Base-by-base conservation (phyloP, 1,139 yeast genomes). In the Debaryomyces coudertii region DNA sequence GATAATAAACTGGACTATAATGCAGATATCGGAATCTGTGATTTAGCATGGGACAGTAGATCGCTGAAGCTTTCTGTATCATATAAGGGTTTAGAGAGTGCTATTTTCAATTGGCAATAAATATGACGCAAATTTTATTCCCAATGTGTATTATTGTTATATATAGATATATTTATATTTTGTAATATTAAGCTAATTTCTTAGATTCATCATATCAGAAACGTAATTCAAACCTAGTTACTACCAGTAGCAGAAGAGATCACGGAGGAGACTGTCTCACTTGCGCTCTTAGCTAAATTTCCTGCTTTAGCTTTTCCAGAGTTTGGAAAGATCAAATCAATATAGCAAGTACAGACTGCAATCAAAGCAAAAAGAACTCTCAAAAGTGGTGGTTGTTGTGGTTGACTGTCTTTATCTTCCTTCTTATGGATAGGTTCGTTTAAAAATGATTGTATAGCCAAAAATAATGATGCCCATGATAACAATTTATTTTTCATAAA, bases 391-490 rank as follows among this genome's bases (percentile, higher is more conserved):
- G 82, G 79, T 47, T 67, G 65, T 9, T 62, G 53, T n/a, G n/a
- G n/a, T 12, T 63, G 56, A 11, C 63, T 60, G 15, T 57, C 61
- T 39, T 61, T 61, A 12, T 54, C 54, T 44, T 59, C 56, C 31
- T 66, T 63, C 45, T 64, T 68, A 65, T 72, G 63, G 47, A 60
- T 60, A 40, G 85, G 83, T 60, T 79, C 78, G 47, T 60, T 77
- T 57, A 80, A 68, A 60, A 61, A 79, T 4, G 77, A 57, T 59
- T 79, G 84, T 23, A 80, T 53, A 7, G 83, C 71, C 44, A 80
- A 68, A 60, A 80, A 80, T 41, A 80, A 60, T 12, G 83, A 67
- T 3, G 81, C 68, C 85, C 85, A 80, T n/a, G 83, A 72, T 55
- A 80, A 68, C 61, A 80, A 65, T 56, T 76, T 79, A 58, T 77